phyloP scores from a whole-genome alignment of 352 stramenopile species.

The Phytophthora pseudosyringae region DNA sequence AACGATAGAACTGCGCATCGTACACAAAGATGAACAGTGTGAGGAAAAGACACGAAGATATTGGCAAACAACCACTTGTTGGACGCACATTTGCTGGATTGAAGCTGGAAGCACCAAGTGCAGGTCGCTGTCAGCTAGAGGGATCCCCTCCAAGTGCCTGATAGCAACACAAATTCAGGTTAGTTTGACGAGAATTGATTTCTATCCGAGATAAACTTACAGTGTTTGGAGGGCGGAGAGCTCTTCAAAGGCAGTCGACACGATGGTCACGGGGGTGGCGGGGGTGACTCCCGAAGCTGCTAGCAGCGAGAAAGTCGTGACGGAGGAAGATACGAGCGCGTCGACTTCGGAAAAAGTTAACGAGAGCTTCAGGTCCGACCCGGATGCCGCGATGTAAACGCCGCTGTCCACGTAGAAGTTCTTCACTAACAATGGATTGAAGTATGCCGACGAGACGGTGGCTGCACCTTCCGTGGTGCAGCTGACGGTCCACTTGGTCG shows the following conservation, averaged over 20 bases:
- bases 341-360: conserved; percentile 45
- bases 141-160: conserved; percentile 54
- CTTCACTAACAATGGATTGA: conserved; percentile 41
- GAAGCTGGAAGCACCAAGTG: conserved; percentile 53
- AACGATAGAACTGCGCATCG: conserved; percentile 41
- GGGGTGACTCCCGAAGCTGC: conserved; percentile 46
- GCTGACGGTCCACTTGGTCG: conserved; percentile 39
- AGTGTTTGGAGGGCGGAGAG: conserved; percentile 48
- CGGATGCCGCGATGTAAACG: conserved; percentile 21
- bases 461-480: conserved; percentile 21
- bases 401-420: conserved; percentile 39
- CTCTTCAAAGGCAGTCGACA: conserved; percentile 44
- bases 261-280: conserved; percentile 40
- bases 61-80: too few relatives aligned
- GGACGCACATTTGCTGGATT: conserved; percentile 52
- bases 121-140: conserved; percentile 37
- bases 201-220: conserved; percentile 30
- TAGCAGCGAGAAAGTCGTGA: conserved; percentile 50
- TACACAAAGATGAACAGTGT: not conserved
- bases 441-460: conserved; percentile 24
- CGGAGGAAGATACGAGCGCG: conserved; percentile 40
- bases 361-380: conserved; percentile 41
- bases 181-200: conserved; percentile 3
- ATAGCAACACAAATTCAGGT: conserved; percentile 2
- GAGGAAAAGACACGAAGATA: conserved; percentile 2